phyloP scores from a whole-genome alignment of 306 rosid species.

The Cercis canadensis region DNA sequence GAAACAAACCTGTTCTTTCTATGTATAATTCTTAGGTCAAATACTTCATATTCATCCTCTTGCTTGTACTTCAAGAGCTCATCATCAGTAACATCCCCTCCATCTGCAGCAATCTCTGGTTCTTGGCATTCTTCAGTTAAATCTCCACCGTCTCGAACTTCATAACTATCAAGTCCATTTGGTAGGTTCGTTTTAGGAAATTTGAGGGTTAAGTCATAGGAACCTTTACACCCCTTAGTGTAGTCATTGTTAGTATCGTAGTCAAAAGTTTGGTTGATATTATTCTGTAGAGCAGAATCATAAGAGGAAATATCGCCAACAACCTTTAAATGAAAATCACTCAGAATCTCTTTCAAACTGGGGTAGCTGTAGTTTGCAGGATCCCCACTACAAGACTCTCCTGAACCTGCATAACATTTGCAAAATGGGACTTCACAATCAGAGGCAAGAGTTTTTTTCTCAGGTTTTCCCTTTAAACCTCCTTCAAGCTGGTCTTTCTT shows the following conservation, averaged over 20 bases:
- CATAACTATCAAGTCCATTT: slow-evolving; percentile 43
- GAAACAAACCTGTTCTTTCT: slow-evolving; percentile 88
- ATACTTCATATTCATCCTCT: slow-evolving; percentile 80
- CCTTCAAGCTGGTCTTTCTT: slow-evolving; percentile 39
- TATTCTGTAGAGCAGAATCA: slow-evolving; percentile 42
- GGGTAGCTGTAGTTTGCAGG: slow-evolving; percentile 43
- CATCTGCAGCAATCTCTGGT: slow-evolving; percentile 49
- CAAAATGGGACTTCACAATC: slow-evolving; percentile 50
- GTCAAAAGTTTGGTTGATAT: slow-evolving; percentile 36
- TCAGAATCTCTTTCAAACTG: slow-evolving; percentile 55
- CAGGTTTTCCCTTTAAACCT: slow-evolving; percentile 40
- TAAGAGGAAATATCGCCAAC: slow-evolving; percentile 53
- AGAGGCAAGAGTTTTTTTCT: slow-evolving; percentile 17
- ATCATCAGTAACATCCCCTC: slow-evolving; percentile 58
- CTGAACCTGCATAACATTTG: slow-evolving; percentile 47
- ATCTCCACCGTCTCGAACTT: slow-evolving; percentile 40
- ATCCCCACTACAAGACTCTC: slow-evolving; percentile 52
- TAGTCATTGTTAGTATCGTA: slow-evolving; percentile 38
- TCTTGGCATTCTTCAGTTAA: slow-evolving; percentile 47
- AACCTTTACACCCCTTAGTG: slow-evolving; percentile 42
- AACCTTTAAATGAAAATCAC: slow-evolving; percentile 42
- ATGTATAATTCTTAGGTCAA: slow-evolving; percentile 85
- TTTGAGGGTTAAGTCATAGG: slow-evolving; percentile 44
- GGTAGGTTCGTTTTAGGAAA: slow-evolving; percentile 46
- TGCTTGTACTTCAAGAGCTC: slow-evolving; percentile 58